Evolutionary conservation across 768 basidiomycete species (phyloP).

Genomic region (Piloderma croceum): DNA sequence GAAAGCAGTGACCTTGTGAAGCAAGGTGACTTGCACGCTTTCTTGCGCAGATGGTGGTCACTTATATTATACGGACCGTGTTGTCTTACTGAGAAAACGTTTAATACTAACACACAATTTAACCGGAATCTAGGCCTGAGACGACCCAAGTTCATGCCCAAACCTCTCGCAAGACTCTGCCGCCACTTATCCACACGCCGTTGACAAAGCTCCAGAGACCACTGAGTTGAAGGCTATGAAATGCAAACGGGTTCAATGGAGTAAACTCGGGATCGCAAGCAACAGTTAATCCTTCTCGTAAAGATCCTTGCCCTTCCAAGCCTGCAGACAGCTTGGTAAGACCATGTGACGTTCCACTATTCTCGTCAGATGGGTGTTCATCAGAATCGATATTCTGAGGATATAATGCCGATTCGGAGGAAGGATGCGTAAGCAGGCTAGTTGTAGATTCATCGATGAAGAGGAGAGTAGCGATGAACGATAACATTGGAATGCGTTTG

Average conservation of each 20-base stretch:
- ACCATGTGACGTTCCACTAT: background rate
- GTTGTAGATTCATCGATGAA: background rate
- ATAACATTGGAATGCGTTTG: background rate
- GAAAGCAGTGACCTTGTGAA: no score
- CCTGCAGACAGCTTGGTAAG: background rate
- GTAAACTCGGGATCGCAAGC: background rate
- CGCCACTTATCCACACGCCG: background rate
- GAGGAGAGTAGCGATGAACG: background rate
- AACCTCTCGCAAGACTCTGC: background rate
- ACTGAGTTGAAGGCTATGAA: background rate
- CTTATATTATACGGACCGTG: no score
- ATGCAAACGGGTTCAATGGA: background rate
- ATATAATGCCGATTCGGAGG: background rate
- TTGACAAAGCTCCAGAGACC: background rate
- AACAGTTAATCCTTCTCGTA: background rate
- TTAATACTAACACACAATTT: no score
- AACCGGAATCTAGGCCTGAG: no score
- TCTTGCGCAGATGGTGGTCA: no score
- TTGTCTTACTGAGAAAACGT: no score
- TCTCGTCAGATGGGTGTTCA: background rate
- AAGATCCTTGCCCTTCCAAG: background rate
- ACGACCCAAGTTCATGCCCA: constrained; percentile 6
- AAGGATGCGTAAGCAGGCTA: background rate
- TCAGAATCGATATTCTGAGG: background rate
- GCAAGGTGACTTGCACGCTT: no score